Conservation (phyloP, 2,329 filamentous ascomycete genomes). For the Stagonosporopsis vannaccii region DNA sequence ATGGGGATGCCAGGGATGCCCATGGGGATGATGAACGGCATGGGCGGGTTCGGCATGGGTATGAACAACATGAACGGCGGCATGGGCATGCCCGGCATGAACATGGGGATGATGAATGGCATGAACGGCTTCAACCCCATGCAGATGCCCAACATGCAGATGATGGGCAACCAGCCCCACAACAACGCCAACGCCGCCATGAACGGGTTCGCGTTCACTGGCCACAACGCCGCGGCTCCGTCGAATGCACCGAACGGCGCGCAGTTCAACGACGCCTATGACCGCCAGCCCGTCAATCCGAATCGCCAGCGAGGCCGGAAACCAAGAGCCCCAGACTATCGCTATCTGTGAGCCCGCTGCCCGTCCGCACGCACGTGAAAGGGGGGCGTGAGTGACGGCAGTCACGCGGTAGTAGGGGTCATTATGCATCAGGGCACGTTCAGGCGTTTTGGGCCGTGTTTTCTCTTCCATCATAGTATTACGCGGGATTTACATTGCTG, state of each 20-base stretch:
- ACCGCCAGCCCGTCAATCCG: conserved; percentile 93
- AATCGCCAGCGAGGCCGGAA: conserved; percentile 83
- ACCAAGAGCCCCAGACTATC: conserved; percentile 82
- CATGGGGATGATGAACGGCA: conserved; percentile 35
- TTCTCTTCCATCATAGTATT: too few relatives aligned
- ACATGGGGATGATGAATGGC: conserved; percentile 15
- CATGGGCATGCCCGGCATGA: conserved; percentile 12
- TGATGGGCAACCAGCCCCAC: conserved; percentile 11
- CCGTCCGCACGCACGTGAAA: too few relatives aligned
- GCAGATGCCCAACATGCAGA: conserved; percentile 18
- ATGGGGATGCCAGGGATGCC: conserved; percentile 34
- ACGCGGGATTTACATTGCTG: too few relatives aligned
- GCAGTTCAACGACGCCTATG: conserved; percentile 75
- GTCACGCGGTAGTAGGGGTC: too few relatives aligned
- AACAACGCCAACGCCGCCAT: neutral
- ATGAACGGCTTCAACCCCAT: conserved; percentile 10
- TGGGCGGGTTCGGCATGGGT: neutral
- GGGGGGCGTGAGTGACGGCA: too few relatives aligned
- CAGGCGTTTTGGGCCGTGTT: too few relatives aligned
- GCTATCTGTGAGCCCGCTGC: too few relatives aligned
- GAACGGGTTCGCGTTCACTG: neutral
- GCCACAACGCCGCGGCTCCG: neutral
- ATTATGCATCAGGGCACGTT: too few relatives aligned
- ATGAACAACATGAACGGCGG: conserved; percentile 7
- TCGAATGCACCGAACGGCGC: neutral